Evolutionary conservation across 2,329 filamentous ascomycete genomes (phyloP).

Genomic region (Aspergillus brasiliensis): DNA sequence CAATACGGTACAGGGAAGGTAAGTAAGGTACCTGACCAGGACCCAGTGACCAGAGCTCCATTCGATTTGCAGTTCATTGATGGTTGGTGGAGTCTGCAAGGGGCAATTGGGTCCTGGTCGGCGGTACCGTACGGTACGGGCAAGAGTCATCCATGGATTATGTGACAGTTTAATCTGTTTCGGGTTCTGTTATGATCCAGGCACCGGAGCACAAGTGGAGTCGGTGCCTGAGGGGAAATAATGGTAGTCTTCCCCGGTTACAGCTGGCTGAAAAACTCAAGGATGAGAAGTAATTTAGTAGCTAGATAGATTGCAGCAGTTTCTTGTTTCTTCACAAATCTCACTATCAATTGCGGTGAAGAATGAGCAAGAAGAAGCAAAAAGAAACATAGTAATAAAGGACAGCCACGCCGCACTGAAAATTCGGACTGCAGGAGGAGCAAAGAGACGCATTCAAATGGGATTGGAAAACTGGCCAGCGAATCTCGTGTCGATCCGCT

Average conservation of each 20-base stretch:
- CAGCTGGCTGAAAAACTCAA: too few relatives aligned
- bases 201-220: neutral
- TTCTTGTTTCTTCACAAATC: too few relatives aligned
- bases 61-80: conserved; percentile 18
- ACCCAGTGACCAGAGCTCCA: conserved; percentile 5
- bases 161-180: conserved; percentile 16
- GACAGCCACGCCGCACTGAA: neutral
- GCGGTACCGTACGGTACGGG: conserved; percentile 21
- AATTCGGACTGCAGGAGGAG: neutral
- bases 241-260: neutral
- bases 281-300: too few relatives aligned
- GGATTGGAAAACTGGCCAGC: conserved; percentile 2
- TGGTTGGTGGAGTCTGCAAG: conserved; percentile 20
- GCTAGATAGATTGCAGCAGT: neutral
- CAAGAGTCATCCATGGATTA: conserved; percentile 17
- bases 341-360: neutral
- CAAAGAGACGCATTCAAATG: neutral
- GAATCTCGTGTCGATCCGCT: conserved; percentile 20
- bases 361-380: neutral
- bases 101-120: conserved; percentile 17
- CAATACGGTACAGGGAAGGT: neutral
- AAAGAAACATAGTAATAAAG: neutral
- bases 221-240: neutral
- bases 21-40: conserved; percentile 13
- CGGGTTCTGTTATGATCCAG: conserved; percentile 5